Evolutionary conservation across 352 stramenopile species (phyloP).

Genomic region (Phytophthora pluvialis): DNA sequence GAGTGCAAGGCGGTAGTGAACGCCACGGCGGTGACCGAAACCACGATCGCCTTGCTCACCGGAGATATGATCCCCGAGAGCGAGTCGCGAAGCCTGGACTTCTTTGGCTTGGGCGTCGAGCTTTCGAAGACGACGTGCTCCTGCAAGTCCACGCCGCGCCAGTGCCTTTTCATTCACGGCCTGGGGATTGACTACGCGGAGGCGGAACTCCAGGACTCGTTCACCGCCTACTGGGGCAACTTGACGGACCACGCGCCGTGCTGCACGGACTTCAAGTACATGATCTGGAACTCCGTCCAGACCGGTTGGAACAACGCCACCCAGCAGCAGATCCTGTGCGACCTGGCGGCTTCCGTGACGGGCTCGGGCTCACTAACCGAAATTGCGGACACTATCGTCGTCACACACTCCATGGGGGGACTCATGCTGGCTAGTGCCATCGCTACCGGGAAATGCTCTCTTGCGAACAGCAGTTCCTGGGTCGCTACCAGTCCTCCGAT

Average conservation of each 20-base stretch:
- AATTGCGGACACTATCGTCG: slow-evolving; percentile 51
- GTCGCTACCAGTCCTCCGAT: slow-evolving; percentile 50
- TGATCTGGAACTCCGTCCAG: slow-evolving; percentile 47
- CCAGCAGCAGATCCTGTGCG: slow-evolving; percentile 48
- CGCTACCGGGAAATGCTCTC: slow-evolving; percentile 47
- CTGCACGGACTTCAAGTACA: slow-evolving; percentile 53
- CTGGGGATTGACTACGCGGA: slow-evolving; percentile 35
- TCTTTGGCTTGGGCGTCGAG: not conserved
- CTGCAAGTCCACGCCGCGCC: slow-evolving; percentile 38
- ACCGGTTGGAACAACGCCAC: slow-evolving; percentile 42
- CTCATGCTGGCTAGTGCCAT: slow-evolving; percentile 48
- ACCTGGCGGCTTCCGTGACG: slow-evolving; percentile 31
- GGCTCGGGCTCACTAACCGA: slow-evolving; percentile 26
- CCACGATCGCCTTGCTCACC: slow-evolving; percentile 35
- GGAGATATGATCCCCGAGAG: slow-evolving; percentile 28
- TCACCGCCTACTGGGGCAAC: slow-evolving; percentile 46
- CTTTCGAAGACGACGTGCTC: slow-evolving; percentile 30
- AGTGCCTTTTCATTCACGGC: slow-evolving; percentile 60
- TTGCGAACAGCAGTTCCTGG: slow-evolving; percentile 48
- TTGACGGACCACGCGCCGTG: slow-evolving; percentile 50
- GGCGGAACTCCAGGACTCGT: slow-evolving; percentile 34
- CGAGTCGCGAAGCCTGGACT: slow-evolving; percentile 20
- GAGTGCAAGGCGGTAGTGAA: slow-evolving; percentile 27
- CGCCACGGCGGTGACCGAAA: slow-evolving; percentile 28
- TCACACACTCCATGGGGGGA: slow-evolving; percentile 60